A percentile compares a stretch with the other conserved stretches of the same genome.
Conservation (phyloP, 495 filamentous ascomycete genomes). For the Neurospora discreta region DNA sequence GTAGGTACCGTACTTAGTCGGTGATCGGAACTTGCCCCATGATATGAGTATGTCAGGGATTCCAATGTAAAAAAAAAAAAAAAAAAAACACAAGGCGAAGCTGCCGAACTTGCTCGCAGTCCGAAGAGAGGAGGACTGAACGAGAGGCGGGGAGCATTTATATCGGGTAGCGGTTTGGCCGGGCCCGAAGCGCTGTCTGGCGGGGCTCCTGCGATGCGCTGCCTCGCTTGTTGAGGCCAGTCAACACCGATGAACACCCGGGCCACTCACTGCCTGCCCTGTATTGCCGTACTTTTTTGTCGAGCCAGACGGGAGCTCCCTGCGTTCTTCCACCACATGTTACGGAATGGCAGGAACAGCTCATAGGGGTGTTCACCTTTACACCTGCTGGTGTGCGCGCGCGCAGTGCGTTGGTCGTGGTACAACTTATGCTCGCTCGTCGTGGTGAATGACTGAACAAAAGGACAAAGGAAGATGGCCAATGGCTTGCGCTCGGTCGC, state of each 20-base stretch:
- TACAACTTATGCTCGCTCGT: not conserved
- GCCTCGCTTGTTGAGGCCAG: not conserved
- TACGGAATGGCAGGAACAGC: not conserved
- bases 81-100: not conserved
- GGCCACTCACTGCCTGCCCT: not conserved
- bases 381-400: not conserved
- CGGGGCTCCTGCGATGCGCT: not conserved
- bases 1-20: not conserved
- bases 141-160: not conserved
- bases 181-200: not conserved
- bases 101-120: not conserved
- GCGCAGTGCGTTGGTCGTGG: not conserved
- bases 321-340: not conserved
- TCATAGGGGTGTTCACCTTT: not conserved
- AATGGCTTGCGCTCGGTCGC: not conserved
- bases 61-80: not conserved
- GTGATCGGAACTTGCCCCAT: not conserved
- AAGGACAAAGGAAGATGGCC: not conserved
- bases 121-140: not conserved
- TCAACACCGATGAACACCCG: not conserved
- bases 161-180: not conserved
- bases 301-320: not conserved
- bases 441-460: not conserved
- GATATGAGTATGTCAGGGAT: not conserved
- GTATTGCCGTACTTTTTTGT: not conserved